These are phyloP conservation scores for Fraxinus dipetala DNA, from an alignment of 305 asterid species.

Conservation along the genomic window DNA sequence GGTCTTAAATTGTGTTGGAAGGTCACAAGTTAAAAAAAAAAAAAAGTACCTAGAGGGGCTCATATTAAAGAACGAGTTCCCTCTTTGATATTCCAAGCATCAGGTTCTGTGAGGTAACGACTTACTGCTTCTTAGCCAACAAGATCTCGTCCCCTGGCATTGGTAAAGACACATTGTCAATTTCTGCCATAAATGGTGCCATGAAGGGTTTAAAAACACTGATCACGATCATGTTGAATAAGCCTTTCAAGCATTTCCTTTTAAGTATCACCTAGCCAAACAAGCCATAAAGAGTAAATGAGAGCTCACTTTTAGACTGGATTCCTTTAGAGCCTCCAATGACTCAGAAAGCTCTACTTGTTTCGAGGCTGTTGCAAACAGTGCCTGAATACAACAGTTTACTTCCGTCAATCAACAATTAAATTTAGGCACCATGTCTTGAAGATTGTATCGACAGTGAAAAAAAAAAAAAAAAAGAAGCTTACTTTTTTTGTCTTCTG, in stretches of 20 bases:
- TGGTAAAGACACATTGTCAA: conserved; percentile 15
- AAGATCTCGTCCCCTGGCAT: conserved; percentile 54
- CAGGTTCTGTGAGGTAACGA: conserved; percentile 40
- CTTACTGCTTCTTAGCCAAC: conserved; percentile 62
- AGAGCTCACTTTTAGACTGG: conserved; percentile 49
- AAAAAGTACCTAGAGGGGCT: conserved; percentile 14
- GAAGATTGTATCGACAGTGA: neutral
- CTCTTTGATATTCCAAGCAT: conserved; percentile 24
- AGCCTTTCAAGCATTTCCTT: neutral
- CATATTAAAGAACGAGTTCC: conserved; percentile 7
- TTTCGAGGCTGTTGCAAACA: conserved; percentile 75
- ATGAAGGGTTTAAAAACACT: neutral
- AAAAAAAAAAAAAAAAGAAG: neutral
- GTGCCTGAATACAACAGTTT: conserved; percentile 45
- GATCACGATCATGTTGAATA: neutral
- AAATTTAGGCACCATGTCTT: neutral
- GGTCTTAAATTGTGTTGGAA: conserved; percentile 17
- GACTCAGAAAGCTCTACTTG: conserved; percentile 90
- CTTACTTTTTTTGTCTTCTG: conserved; percentile 81
- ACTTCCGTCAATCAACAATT: neutral
- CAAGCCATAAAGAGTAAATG: conserved; percentile 3
- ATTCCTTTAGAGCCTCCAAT: conserved; percentile 64
- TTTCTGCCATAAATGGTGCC: neutral
- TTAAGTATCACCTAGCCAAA: neutral
- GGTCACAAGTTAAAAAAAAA: conserved; percentile 8